Conservation (phyloP, 1,139 yeast genomes). For the Pichia sp. region DNA sequence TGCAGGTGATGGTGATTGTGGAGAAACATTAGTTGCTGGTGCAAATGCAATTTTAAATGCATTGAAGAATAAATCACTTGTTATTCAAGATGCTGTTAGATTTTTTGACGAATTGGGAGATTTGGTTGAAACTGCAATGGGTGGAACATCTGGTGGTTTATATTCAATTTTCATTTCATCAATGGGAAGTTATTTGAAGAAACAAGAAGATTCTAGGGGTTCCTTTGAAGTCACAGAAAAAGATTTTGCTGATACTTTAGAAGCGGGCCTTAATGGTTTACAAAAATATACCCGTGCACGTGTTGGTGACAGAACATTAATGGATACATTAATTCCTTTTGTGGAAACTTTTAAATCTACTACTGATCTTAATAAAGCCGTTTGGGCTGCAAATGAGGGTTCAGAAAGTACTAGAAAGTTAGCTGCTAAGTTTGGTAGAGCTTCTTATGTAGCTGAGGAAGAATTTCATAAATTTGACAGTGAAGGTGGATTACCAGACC, state of each 20-base stretch:
- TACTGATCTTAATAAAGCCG: conserved; percentile 49
- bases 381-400: conserved; percentile 64
- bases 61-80: conserved; percentile 37
- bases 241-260: conserved; percentile 38
- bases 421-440: conserved; percentile 88
- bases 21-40: conserved; percentile 81
- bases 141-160: conserved; percentile 94
- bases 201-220: conserved; percentile 27
- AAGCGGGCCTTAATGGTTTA: conserved; percentile 52
- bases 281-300: conserved; percentile 85
- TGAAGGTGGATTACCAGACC: conserved; percentile 75
- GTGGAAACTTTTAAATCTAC: conserved; percentile 52
- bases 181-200: conserved; percentile 45
- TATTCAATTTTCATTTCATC: conserved; percentile 79
- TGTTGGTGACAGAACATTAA: conserved; percentile 81
- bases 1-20: conserved; percentile 98
- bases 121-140: conserved; percentile 83
- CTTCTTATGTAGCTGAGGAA: conserved; percentile 73
- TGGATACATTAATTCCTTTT: conserved; percentile 86
- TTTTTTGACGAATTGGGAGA: conserved; percentile 62
- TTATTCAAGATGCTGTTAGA: conserved; percentile 43
- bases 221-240: conserved; percentile 32
- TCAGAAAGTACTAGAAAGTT: conserved; percentile 68
- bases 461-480: conserved; percentile 40
- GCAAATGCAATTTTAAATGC: conserved; percentile 64